Percentiles rank a stretch among this genome's conserved stretches.
Evolutionary conservation across 2,329 filamentous ascomycete genomes (phyloP).

Genomic region (Sporothrix luriei): DNA sequence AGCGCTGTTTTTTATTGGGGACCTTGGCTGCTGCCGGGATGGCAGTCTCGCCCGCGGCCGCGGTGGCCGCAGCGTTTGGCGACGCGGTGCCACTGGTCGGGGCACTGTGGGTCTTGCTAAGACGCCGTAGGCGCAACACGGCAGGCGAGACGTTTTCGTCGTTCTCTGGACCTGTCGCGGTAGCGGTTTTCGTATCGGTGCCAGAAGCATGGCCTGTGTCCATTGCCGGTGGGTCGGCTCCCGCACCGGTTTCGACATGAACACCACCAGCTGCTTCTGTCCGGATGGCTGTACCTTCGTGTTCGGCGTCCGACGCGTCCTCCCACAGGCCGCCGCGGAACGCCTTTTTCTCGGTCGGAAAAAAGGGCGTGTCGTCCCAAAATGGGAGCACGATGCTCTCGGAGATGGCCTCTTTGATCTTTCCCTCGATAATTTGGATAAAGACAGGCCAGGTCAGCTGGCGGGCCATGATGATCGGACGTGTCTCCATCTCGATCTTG

Average conservation of each 20-base stretch:
- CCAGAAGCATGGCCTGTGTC: neutral
- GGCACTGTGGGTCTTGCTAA: slow-evolving; percentile 61
- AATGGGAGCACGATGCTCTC: slow-evolving; percentile 91
- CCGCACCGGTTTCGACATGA: slow-evolving; percentile 45
- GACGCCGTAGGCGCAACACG: slow-evolving; percentile 46
- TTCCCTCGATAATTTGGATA: slow-evolving; percentile 87
- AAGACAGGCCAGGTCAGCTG: slow-evolving; percentile 96
- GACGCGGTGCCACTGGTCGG: slow-evolving; percentile 44
- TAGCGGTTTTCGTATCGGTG: neutral
- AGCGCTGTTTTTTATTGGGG: slow-evolving; percentile 50
- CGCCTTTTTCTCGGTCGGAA: slow-evolving; percentile 73
- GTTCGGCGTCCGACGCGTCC: slow-evolving; percentile 48
- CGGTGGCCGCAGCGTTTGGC: slow-evolving; percentile 47
- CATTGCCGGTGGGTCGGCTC: neutral
- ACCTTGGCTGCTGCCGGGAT: neutral
- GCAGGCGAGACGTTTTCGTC: slow-evolving; percentile 43
- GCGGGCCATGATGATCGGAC: slow-evolving; percentile 90
- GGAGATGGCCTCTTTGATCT: slow-evolving; percentile 89
- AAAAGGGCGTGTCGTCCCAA: slow-evolving; percentile 95
- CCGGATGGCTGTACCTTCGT: slow-evolving; percentile 39
- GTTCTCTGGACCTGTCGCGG: slow-evolving; percentile 40
- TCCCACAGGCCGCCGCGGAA: slow-evolving; percentile 85
- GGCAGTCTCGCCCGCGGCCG: neutral
- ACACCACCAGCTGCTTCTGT: slow-evolving; percentile 51
- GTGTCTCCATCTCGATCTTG: slow-evolving; percentile 89